Conservation (phyloP, 2,329 filamentous ascomycete genomes). For the Paraphaeosphaeria sporulosa region DNA sequence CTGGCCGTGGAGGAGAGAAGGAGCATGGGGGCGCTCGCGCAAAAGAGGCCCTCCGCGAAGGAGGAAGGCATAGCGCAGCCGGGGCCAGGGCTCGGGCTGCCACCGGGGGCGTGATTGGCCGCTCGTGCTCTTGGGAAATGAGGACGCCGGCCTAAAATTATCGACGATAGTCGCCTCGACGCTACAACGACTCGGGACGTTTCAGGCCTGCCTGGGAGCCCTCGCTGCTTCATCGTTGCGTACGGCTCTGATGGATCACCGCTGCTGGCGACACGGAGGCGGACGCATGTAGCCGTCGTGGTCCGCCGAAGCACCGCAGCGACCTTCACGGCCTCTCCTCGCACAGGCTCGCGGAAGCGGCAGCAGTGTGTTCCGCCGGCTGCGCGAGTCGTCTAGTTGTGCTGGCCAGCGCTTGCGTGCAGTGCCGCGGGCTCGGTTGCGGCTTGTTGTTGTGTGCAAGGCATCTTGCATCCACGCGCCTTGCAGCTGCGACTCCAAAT, state of each 20-base stretch:
- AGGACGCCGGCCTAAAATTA: conserved; percentile 39
- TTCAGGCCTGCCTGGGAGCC: conserved; percentile 12
- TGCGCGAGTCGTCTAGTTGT: conserved; percentile 9
- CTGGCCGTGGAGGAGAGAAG: conserved; percentile 36
- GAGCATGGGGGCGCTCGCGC: conserved; percentile 33
- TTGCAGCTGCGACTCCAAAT: not conserved
- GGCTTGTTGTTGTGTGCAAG: conserved; percentile 13
- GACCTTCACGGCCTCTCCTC: not conserved
- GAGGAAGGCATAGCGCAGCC: conserved; percentile 17
- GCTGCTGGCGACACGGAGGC: not conserved
- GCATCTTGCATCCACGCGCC: not conserved
- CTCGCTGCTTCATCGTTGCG: conserved; percentile 8
- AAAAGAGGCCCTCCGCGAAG: conserved; percentile 22
- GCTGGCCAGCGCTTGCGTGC: conserved; percentile 8
- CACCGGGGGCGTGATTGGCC: conserved; percentile 31
- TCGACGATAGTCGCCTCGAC: conserved; percentile 18
- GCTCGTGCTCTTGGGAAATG: conserved; percentile 35
- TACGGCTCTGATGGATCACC: conserved; percentile 10
- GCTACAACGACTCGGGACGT: conserved; percentile 5
- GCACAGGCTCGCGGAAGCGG: not conserved
- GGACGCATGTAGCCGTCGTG: not conserved
- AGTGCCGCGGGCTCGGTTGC: not conserved
- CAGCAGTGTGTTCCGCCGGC: not conserved
- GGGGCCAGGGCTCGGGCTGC: conserved; percentile 12
- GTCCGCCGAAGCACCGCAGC: not conserved